Percentiles rank a stretch among this genome's conserved stretches.
Evolutionary conservation across 305 asterid species (phyloP).

Genomic region (Fraxinus platypoda): DNA sequence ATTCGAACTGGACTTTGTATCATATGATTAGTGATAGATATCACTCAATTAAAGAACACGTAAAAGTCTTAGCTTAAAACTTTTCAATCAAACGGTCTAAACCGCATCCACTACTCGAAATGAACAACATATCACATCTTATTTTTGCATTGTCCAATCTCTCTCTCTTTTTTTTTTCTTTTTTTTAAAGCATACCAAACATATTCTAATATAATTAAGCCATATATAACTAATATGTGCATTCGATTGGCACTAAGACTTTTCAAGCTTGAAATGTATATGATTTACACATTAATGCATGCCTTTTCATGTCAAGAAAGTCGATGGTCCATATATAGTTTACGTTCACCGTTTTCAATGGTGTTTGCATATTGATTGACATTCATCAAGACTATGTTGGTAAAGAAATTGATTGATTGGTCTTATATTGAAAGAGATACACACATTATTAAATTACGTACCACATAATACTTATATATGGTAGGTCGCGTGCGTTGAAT

Average conservation of each 20-base stretch:
- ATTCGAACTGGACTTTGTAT: not conserved
- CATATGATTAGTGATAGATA: too few species aligned
- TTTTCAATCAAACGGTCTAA: not conserved
- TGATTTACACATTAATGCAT: conserved; percentile 1
- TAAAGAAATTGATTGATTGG: conserved; percentile 13
- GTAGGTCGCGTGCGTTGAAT: not conserved
- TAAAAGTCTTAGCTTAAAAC: not conserved
- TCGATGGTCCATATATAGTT: conserved; percentile 10
- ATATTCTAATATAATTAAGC: not conserved
- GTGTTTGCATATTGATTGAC: conserved; percentile 21
- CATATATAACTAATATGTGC: not conserved
- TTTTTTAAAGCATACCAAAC: not conserved
- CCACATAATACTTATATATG: not conserved
- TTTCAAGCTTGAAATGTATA: conserved; percentile 12
- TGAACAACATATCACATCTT: not conserved
- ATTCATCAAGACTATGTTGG: not conserved
- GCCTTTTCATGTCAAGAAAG: conserved; percentile 3
- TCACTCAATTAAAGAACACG: not conserved
- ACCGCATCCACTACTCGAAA: not conserved
- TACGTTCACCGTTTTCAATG: conserved; percentile 19
- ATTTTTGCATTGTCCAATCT: not conserved
- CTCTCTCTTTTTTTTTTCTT: too few species aligned
- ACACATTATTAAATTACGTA: not conserved
- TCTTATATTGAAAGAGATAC: not conserved
- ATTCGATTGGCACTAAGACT: not conserved